phyloP scores from a whole-genome alignment of 1,139 yeast genomes.

The Meyerozyma carpophila region DNA sequence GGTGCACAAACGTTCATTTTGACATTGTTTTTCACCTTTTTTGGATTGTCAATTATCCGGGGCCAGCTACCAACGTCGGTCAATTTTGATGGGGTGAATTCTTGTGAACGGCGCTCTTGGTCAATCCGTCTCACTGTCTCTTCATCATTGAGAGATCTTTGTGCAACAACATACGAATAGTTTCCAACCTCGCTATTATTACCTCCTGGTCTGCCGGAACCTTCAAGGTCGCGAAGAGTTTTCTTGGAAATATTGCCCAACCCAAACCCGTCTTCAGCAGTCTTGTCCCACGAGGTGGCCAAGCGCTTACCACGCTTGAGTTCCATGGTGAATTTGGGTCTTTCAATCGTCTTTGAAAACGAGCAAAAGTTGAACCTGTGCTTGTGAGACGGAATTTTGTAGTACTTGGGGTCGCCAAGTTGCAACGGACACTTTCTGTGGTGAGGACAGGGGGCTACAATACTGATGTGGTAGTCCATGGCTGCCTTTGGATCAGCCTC shows the following conservation, averaged over 20 bases:
- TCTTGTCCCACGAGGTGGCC: slow-evolving; percentile 66
- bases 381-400: slow-evolving; percentile 55
- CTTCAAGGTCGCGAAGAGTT: slow-evolving; percentile 28
- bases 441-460: slow-evolving; percentile 90
- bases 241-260: slow-evolving; percentile 24
- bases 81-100: slow-evolving; percentile 12
- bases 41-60: slow-evolving; percentile 66
- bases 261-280: slow-evolving; percentile 51
- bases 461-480: slow-evolving; percentile 48
- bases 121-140: slow-evolving; percentile 32
- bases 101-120: slow-evolving; percentile 14
- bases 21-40: slow-evolving; percentile 80
- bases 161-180: slow-evolving; percentile 70
- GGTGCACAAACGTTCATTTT: slow-evolving; percentile 75
- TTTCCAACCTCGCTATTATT: slow-evolving; percentile 68
- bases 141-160: slow-evolving; percentile 44
- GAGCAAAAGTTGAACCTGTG: slow-evolving; percentile 69
- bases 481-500: slow-evolving; percentile 8
- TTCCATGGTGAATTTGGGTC: slow-evolving; percentile 77
- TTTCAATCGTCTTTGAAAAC: slow-evolving; percentile 62
- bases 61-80: slow-evolving; percentile 47
- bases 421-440: slow-evolving; percentile 87
- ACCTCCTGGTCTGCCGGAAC: slow-evolving; percentile 72
- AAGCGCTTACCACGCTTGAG: slow-evolving; percentile 75
- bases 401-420: slow-evolving; percentile 64